Conservation (phyloP, 1,139 yeast genomes). For the Eremothecium sinecaudum region DNA sequence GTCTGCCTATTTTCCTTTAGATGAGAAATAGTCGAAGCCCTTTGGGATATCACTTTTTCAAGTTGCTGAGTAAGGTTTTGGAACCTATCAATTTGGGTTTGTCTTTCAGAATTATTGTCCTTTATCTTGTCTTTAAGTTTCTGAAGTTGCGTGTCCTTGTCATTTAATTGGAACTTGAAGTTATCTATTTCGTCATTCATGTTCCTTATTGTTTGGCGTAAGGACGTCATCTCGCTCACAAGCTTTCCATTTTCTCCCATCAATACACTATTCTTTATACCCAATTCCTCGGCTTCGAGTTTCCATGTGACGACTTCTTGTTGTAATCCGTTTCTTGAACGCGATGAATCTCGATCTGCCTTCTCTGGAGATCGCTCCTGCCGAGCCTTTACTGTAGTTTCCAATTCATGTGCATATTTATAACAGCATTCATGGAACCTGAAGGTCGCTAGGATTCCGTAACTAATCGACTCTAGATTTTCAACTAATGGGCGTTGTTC, state of each 20-base stretch:
- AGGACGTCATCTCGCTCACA: not conserved
- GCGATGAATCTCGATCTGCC: not conserved
- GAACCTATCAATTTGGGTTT: not conserved
- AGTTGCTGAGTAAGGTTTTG: constrained; percentile 1
- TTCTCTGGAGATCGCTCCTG: not conserved
- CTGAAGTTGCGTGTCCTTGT: constrained; percentile 1
- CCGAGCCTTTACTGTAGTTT: not conserved
- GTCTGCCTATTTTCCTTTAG: constrained; percentile 1
- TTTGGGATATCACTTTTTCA: constrained; percentile 3
- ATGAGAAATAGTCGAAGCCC: constrained; percentile 4
- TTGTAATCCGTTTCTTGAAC: not conserved
- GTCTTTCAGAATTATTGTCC: constrained; percentile 3
- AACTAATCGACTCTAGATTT: constrained; percentile 4
- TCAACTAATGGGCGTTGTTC: constrained; percentile 3
- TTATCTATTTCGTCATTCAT: constrained; percentile 3
- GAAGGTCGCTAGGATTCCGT: constrained; percentile 4
- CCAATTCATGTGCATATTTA: constrained; percentile 4
- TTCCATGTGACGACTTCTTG: constrained; percentile 4
- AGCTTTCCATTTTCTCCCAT: constrained; percentile 5
- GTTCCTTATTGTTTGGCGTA: constrained; percentile 2
- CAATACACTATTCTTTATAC: constrained; percentile 3
- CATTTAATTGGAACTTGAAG: constrained; percentile 1
- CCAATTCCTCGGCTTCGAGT: constrained; percentile 4
- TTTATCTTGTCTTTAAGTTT: constrained; percentile 3
- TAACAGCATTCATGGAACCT: constrained; percentile 5